phyloP scores from a whole-genome alignment of 2,329 filamentous ascomycete species.

The Alternaria sp. region DNA sequence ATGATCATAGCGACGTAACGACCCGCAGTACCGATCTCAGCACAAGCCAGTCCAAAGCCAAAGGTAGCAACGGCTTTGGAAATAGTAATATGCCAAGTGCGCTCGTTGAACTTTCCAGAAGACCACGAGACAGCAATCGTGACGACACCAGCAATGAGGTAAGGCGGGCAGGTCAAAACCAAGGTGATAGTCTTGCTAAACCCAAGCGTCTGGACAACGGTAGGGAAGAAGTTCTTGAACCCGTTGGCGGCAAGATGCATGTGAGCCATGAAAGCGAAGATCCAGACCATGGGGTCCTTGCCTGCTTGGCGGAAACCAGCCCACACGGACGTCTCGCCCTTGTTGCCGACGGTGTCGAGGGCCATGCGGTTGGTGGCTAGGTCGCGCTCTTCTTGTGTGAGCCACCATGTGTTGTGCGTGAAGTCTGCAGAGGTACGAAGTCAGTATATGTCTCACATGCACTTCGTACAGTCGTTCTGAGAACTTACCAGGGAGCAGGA shows the following conservation, averaged over 20 bases:
- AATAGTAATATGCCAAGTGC: slow-evolving; percentile 51
- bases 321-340: slow-evolving; percentile 54
- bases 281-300: slow-evolving; percentile 56
- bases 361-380: slow-evolving; percentile 45
- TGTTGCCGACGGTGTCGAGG: slow-evolving; percentile 58
- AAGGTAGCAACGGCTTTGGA: slow-evolving; percentile 49
- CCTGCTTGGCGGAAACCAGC: slow-evolving; percentile 59
- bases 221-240: slow-evolving; percentile 57
- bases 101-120: slow-evolving; percentile 49
- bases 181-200: slow-evolving; percentile 59
- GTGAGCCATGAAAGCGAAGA: slow-evolving; percentile 45
- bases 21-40: slow-evolving; percentile 46
- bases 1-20: slow-evolving; percentile 41
- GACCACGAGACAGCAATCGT: slow-evolving; percentile 45
- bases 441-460: no score
- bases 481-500: slow-evolving; percentile 44
- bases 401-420: slow-evolving; percentile 53
- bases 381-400: slow-evolving; percentile 55
- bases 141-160: slow-evolving; percentile 34
- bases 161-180: slow-evolving; percentile 52
- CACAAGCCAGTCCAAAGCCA: slow-evolving; percentile 48
- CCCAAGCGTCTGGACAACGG: slow-evolving; percentile 58
- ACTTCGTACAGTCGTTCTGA: no score
- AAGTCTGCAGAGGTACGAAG: slow-evolving; percentile 17
- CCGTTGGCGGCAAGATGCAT: slow-evolving; percentile 42